Base-by-base conservation (phyloP, 371 early-diverging fungal genomes). In the Lichtheimia ornata region DNA sequence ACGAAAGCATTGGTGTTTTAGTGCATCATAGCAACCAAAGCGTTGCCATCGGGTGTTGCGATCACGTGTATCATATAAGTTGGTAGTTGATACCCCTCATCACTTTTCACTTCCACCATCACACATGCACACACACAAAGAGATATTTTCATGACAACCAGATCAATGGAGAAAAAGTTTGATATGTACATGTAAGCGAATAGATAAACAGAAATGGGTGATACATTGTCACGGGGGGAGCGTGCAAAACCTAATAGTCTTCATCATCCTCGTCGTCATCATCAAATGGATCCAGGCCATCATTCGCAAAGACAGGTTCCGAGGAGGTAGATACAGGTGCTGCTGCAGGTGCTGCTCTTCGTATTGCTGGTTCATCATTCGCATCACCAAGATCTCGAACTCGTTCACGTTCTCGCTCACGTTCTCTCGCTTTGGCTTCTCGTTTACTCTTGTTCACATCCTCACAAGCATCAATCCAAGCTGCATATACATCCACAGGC, bases 401-500 rank as follows among this genome's bases (percentile, higher is more conserved):
- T 28, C 43, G 24, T 12, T 60, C 58, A 22, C 59, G 41, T 49
- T 61, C 58, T n/a, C 56, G 51, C 15, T 62, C 63, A 55, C 66
- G 64, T 41, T 61, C 66, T 28, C 64, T 53, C n/a, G 52, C 50
- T 53, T 66, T 57, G 44, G 61, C 63, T 43, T 67, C 57, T 56
- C 64, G 55, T 43, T 71, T 72, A n/a, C 59, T 58, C 49, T 74
- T 75, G 65, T 87, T 88, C 12, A 87, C 86, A 28, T 82, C 76
- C 65, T 92, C 92, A 61, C 90, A 88, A 9, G 92, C 90, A 69
- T 94, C 94, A 44, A 94, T 83, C 94, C 94, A 94, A 44, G 89
- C 91, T 24, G 85, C 86, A 69, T 92, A 94, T 2, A 94, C 91
- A 71, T 94, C 94, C 14, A 91, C 86, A 9, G 91, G 84, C 60